These are phyloP conservation scores for Jackrogersella multiformis DNA, from an alignment of 495 filamentous ascomycete genomes.

Conservation along the genomic window DNA sequence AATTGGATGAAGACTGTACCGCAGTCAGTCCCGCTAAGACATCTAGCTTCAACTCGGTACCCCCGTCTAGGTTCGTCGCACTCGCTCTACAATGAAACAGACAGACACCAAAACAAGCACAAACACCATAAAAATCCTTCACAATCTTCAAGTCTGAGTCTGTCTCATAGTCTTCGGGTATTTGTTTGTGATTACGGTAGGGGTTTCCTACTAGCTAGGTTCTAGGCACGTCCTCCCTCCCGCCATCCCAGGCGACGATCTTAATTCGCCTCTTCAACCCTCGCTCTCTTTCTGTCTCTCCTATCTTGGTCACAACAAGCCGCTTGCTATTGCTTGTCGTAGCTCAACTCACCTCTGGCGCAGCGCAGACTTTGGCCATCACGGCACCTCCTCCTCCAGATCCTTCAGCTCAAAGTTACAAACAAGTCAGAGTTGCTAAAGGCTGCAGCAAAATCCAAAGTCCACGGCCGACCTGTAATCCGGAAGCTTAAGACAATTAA, in stretches of 20 bases:
- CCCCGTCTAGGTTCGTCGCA: background rate
- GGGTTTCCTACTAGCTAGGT: conserved; percentile 38
- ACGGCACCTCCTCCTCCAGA: background rate
- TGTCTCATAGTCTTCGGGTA: conserved; percentile 21
- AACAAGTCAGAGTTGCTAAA: conserved; percentile 17
- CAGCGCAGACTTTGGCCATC: conserved; percentile 19
- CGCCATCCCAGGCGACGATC: background rate
- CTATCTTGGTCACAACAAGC: conserved; percentile 13
- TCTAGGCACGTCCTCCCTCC: conserved; percentile 26
- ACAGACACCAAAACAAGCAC: background rate
- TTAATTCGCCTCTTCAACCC: conserved; percentile 9
- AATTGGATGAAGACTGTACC: background rate
- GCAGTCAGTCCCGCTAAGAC: background rate
- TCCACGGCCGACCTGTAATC: conserved; percentile 26
- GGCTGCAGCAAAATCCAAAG: conserved; percentile 37
- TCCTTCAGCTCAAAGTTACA: conserved; percentile 10
- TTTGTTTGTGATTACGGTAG: conserved; percentile 39
- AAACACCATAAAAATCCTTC: background rate
- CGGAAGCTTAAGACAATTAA: conserved; percentile 32
- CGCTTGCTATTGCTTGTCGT: conserved; percentile 18
- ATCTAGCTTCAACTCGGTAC: background rate
- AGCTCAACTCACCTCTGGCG: conserved; percentile 14
- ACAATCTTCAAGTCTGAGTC: background rate
- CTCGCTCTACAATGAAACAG: background rate
- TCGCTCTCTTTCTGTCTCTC: background rate